Conservation (phyloP, 2,329 filamentous ascomycete species). For the Dactylonectria macrodidyma region DNA sequence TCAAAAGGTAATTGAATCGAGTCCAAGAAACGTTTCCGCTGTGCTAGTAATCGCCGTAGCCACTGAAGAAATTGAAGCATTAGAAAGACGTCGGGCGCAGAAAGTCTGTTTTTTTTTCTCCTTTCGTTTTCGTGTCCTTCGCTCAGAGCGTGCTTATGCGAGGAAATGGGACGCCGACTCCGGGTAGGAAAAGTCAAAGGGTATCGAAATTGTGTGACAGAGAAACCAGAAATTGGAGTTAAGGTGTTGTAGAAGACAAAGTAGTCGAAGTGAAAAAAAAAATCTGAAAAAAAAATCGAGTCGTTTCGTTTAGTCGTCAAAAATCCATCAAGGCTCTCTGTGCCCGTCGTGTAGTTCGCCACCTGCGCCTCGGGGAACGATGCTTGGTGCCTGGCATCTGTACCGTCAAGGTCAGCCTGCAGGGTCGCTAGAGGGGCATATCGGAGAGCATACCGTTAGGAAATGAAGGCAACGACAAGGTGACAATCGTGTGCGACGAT, state of each 20-base stretch:
- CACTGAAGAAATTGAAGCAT: not conserved
- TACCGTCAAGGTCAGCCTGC: not conserved
- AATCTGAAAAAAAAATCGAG: conserved; percentile 1
- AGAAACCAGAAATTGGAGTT: conserved; percentile 20
- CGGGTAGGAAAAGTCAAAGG: conserved; percentile 18
- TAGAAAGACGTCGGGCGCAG: not conserved
- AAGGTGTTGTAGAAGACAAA: conserved; percentile 20
- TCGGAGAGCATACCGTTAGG: not conserved
- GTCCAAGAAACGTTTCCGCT: not conserved
- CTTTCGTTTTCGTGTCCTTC: conserved; percentile 1
- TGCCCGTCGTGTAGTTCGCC: conserved; percentile 6
- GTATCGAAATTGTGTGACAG: conserved; percentile 29
- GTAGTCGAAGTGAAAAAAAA: conserved; percentile 17
- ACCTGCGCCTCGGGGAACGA: conserved; percentile 9
- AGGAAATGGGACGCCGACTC: conserved; percentile 27
- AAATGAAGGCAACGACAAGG: conserved; percentile 12
- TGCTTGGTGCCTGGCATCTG: conserved; percentile 12
- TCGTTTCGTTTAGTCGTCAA: conserved; percentile 37
- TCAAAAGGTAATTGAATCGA: conserved; percentile 2
- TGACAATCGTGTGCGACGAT: conserved; percentile 22
- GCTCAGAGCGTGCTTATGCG: conserved; percentile 7
- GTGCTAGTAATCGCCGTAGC: not conserved
- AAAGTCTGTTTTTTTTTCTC: not conserved
- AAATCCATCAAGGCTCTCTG: conserved; percentile 20
- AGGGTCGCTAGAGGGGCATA: not conserved